Evolutionary conservation across 164 flowering plant genomes (phyloP), one percentile per base, ranked within the genome.

Genomic region (Buxus sempervirens): DNA sequence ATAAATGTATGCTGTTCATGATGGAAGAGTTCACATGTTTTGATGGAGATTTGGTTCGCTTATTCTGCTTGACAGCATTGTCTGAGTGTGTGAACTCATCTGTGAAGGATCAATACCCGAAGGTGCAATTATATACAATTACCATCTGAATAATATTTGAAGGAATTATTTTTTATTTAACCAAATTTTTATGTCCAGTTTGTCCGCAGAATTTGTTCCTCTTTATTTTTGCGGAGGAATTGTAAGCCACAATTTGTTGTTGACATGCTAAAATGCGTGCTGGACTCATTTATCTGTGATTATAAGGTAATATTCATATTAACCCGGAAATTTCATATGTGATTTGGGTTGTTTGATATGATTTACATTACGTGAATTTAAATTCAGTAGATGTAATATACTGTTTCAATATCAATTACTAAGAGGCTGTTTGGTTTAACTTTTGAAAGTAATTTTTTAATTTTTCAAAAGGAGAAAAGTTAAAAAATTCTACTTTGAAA

Each of bases 141-240:
- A 32, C 27, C 24, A 9, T 4, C 16, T 13, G 18, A 24, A 14
- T 16, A 5, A 15, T 2, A 54, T 64, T n/a, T 19, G 45, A 49
- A n/a, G 16, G 6, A 15, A 10, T 48, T 12, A 16, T n/a, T 9
- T 55, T 51, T 1, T 60, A 5, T 58, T 68, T 74, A 45, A 63
- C 25, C 4, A 4, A 12, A 67, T 4, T 56, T 48, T 24, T 1
- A 12, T 62, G 32, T 76, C 80, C 88, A 90, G 96, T 71, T 85
- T 71, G 85, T 83, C 38, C 74, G 76, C 66, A 77, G 77, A 66
- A 72, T 87, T n/a, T 87, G 85, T 72, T 86, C 84, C 48, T 71
- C 79, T n/a, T 23, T 87, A 6, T 76, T 81, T 32, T 77, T 77
- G 0, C 78, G 71, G 18, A 64, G 77, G 73, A 79, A 72, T 24